Base-by-base conservation (phyloP, 1,139 yeast genomes). In the Taphrina wiesneri region DNA sequence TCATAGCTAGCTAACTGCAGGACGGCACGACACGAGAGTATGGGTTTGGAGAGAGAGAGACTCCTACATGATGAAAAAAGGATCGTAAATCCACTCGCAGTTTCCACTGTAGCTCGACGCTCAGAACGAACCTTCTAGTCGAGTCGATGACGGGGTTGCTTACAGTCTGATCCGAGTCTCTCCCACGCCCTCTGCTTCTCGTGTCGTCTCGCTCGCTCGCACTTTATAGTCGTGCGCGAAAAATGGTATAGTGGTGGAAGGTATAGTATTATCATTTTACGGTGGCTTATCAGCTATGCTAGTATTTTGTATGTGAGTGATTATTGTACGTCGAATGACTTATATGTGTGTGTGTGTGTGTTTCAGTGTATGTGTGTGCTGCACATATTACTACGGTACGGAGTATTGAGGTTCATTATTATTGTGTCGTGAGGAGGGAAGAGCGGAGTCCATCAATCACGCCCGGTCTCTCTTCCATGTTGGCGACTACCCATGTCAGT, bases 1-100 rank as follows among this genome's bases (percentile, higher is more conserved):
- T 34, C n/a, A n/a, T n/a, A n/a, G n/a, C n/a, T n/a, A n/a, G 11
- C 47, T 19, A 43, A 19, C 7, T 11, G 9, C 7, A 15, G 25
- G 21, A 19, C 25, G 25, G 25, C 2, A 25, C 51, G 30, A 47
- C 53, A 47, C 53, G 34, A 47, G 53, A 51, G 25, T 11, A 5
- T 4, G 2, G 26, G 17, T 28, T 30, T 13, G 26, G 25, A 32
- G 46, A 15, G 17, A 36, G 9, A 32, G n/a, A 43, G 26, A 19
- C n/a, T 23, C n/a, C 26, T 28, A 47, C 34, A 53, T 60, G 64
- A 60, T 60, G 64, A 60, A 49, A 49, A 51, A 26, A 49, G 64
- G 56, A 49, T 60, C 56, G 64, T 60, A 49, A 60, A 49, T 53
- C 56, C 64, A 60, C 56, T 60, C 64, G 64, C 64, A 60, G 64